phyloP scores from a whole-genome alignment of 176 grass and related monocot species.

The Bonia amplexicaulis region DNA sequence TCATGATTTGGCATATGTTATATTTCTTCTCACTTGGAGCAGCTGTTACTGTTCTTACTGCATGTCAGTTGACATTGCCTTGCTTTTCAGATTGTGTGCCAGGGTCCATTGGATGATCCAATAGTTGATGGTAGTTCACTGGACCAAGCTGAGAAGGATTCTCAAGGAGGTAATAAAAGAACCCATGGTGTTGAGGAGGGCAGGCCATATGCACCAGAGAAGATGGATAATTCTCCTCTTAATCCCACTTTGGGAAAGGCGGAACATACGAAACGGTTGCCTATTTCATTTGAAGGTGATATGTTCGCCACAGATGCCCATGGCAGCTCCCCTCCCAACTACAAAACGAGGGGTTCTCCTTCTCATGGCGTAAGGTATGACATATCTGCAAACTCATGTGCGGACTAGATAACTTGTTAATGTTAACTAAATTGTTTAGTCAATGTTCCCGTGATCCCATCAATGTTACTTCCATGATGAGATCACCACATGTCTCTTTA shows the following conservation, averaged over 20 bases:
- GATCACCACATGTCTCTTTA: not conserved
- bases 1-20: slow-evolving; percentile 8
- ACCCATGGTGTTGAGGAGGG: slow-evolving; percentile 37
- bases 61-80: not conserved
- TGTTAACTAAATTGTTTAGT: not conserved
- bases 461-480: not conserved
- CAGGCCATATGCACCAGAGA: slow-evolving; percentile 28
- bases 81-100: slow-evolving; percentile 60
- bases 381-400: not conserved
- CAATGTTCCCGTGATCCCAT: not conserved
- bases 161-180: slow-evolving; percentile 40
- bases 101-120: slow-evolving; percentile 57
- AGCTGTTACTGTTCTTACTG: not conserved
- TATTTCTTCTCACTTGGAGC: not conserved
- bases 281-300: slow-evolving; percentile 45
- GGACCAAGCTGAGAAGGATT: slow-evolving; percentile 67
- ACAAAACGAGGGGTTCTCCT: slow-evolving; percentile 59
- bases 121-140: slow-evolving; percentile 37
- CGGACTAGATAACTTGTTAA: not conserved
- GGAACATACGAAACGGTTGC: slow-evolving; percentile 33
- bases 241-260: slow-evolving; percentile 34
- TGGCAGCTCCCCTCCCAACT: slow-evolving; percentile 31
- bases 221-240: slow-evolving; percentile 32
- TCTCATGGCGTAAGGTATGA: slow-evolving; percentile 63
- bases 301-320: slow-evolving; percentile 20